Base-by-base conservation (phyloP, 768 basidiomycete genomes). In the Rhodotorula babjevae region DNA sequence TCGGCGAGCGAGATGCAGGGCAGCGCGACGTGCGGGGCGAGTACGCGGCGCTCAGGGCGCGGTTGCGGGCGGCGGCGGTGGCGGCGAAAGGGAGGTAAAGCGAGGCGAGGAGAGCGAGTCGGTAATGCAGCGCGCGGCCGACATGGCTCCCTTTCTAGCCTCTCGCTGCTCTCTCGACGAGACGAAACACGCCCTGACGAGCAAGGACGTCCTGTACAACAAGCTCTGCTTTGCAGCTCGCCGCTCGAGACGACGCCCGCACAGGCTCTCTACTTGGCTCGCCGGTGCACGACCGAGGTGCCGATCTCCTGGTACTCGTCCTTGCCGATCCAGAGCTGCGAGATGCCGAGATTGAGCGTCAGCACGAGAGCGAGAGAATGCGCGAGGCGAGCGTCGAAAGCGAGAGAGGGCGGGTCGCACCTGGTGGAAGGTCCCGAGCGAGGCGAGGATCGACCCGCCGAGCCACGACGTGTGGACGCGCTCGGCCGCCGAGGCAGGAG, bases 391-490 rank as follows among this genome's bases (percentile, higher is more conserved):
- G n/a, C n/a, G n/a, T n/a, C n/a, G 46, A 9, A 77, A 78, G 59
- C 80, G 80, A 80, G 80, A 11, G 81, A 65, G 6, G 19, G 31
- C 3, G 57, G 59, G 79, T 44, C 67, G 61, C 42, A 75, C 74
- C 58, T 75, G 95, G 80, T 99, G 96, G 85, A 98, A 99, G 25
- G 94, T 97, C 33, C 96, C 96, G 78, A 98, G 82, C 79, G 91
- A 93, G 1, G 90, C 94, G 60, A 98, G 84, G 77, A 98, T 95
- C 75, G 91, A 93, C 42, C 95, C 96, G 19, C 96, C 96, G 14
- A 99, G 83, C 96, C 96, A 99, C 29, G 90, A 88, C 23, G 93
- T 90, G 80, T 92, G 96, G 68, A 89, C 87, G 59, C 95, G 86
- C 80, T 98, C 96, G 62, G 89, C 85, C 0, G 91, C 87, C 78